Percentiles rank a stretch among this genome's conserved stretches.
Conservation (phyloP, 371 early-diverging fungal species). For the Mucor piriformis region DNA sequence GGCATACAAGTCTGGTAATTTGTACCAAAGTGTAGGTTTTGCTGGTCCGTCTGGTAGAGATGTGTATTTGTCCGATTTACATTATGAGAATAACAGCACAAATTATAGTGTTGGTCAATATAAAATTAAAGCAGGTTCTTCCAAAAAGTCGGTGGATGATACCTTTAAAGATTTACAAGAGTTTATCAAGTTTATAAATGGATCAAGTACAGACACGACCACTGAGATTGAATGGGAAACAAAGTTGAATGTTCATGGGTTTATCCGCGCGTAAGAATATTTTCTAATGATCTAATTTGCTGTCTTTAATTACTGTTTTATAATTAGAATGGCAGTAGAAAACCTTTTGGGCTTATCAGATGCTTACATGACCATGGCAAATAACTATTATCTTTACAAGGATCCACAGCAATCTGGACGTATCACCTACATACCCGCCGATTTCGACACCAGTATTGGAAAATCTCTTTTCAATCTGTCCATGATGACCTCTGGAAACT, state of each 20-base stretch:
- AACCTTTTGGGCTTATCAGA: conserved; percentile 35
- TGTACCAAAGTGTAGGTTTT: conserved; percentile 38
- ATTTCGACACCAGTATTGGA: conserved; percentile 38
- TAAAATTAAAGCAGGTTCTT: conserved; percentile 28
- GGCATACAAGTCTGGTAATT: conserved; percentile 28
- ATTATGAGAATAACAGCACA: conserved; percentile 19
- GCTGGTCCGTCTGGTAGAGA: too few relatives aligned
- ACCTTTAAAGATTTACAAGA: conserved; percentile 21
- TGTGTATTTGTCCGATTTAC: conserved; percentile 29
- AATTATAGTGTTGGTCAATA: conserved; percentile 29
- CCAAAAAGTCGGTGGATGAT: not conserved
- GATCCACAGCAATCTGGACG: conserved; percentile 7
- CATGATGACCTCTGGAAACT: conserved; percentile 28
- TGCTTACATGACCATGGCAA: conserved; percentile 23
- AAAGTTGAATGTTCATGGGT: conserved; percentile 23
- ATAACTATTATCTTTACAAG: conserved; percentile 38
- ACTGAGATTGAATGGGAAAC: conserved; percentile 33
- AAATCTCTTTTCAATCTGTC: not conserved
- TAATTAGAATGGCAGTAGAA: conserved; percentile 30
- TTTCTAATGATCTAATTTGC: not conserved
- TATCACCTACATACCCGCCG: conserved; percentile 32
- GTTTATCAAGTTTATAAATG: conserved; percentile 32
- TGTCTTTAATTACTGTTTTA: too few relatives aligned
- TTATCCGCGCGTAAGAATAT: conserved; percentile 20
- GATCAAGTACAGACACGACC: conserved; percentile 4